These are phyloP conservation scores for Eragrostis curvula DNA, from an alignment of 176 grass and related monocot genomes.

Conservation along the genomic window DNA sequence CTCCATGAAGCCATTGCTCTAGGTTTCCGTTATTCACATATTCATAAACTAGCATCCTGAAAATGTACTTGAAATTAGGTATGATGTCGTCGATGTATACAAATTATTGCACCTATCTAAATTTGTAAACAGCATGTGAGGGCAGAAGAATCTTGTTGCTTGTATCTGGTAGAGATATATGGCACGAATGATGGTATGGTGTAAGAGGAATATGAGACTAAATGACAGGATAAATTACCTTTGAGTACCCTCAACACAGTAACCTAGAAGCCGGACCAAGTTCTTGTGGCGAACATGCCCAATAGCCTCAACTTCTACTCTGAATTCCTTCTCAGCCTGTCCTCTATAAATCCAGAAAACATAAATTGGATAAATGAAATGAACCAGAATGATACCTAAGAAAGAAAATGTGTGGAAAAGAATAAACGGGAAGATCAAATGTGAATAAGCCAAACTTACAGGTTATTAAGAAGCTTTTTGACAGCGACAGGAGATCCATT, in stretches of 20 bases:
- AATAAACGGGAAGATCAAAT: conserved; percentile 13
- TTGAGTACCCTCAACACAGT: conserved; percentile 86
- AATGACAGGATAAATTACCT: conserved; percentile 55
- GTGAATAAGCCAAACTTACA: conserved; percentile 44
- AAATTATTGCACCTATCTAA: background rate
- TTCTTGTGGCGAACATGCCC: conserved; percentile 95
- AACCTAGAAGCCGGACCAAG: conserved; percentile 80
- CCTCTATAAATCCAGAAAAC: conserved; percentile 54
- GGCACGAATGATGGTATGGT: background rate
- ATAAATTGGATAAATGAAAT: conserved; percentile 17
- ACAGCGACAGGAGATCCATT: conserved; percentile 76
- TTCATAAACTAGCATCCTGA: conserved; percentile 89
- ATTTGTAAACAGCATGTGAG: background rate
- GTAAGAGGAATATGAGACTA: conserved; percentile 22
- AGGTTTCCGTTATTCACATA: conserved; percentile 89
- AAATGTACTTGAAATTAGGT: conserved; percentile 24
- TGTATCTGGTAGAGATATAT: conserved; percentile 4
- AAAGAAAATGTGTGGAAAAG: conserved; percentile 3
- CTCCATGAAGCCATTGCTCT: conserved; percentile 93
- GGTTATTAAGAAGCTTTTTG: conserved; percentile 83
- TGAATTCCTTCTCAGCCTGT: conserved; percentile 90
- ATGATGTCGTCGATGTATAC: background rate
- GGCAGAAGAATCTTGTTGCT: background rate
- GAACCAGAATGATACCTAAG: background rate
- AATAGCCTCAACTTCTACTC: conserved; percentile 93